Evolutionary conservation across 2,329 filamentous ascomycete genomes (phyloP).

Genomic region (Xylaria sp.): DNA sequence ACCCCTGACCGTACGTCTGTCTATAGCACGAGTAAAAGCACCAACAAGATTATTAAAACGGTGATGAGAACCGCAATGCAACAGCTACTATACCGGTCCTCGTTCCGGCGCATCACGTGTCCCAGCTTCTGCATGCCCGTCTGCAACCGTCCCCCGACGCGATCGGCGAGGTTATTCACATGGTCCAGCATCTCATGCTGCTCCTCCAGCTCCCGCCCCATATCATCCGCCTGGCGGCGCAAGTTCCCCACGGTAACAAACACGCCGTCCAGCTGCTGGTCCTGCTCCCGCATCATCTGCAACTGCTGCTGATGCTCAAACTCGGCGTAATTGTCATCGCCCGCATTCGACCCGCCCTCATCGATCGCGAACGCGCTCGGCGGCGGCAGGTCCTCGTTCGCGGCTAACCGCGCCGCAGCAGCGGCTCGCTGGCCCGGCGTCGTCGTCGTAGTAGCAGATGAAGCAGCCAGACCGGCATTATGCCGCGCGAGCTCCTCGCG

Average conservation of each 20-base stretch:
- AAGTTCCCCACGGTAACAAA: conserved; percentile 90
- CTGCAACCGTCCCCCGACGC: conserved; percentile 79
- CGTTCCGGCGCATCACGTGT: conserved; percentile 80
- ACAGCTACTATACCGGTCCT: conserved; percentile 82
- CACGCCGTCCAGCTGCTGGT: conserved; percentile 85
- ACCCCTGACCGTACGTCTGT: not conserved
- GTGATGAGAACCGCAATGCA: conserved; percentile 87
- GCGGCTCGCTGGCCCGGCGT: conserved; percentile 11
- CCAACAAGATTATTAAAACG: conserved; percentile 77
- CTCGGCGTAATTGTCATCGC: conserved; percentile 62
- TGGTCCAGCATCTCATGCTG: conserved; percentile 84
- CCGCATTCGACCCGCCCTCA: conserved; percentile 37
- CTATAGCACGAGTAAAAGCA: conserved; percentile 65
- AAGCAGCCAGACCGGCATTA: conserved; percentile 31
- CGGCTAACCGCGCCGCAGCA: conserved; percentile 31
- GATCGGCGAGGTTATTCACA: conserved; percentile 77
- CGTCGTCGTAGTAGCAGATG: conserved; percentile 20
- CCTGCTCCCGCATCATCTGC: conserved; percentile 91
- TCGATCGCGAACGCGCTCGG: conserved; percentile 56
- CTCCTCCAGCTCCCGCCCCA: conserved; percentile 94
- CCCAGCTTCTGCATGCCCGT: conserved; percentile 82
- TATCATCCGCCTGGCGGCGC: conserved; percentile 83
- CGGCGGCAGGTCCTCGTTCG: conserved; percentile 44
- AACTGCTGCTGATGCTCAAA: conserved; percentile 90
- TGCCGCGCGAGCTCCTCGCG: conserved; percentile 68